Evolutionary conservation across 352 stramenopile genomes (phyloP).

Genomic region (Ophiocytium majus): DNA sequence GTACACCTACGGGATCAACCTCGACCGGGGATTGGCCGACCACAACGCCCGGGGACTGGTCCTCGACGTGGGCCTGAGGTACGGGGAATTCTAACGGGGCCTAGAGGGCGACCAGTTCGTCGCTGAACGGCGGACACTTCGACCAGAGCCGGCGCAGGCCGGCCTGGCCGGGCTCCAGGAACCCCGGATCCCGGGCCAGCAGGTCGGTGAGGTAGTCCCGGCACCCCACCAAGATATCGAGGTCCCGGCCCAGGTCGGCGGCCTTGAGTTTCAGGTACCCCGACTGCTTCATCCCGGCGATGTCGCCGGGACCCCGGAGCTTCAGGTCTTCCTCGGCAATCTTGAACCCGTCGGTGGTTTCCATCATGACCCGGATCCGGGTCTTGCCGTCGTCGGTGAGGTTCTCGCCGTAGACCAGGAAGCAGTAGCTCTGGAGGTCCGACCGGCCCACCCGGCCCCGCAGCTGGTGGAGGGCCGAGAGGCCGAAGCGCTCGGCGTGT

Average conservation of each 20-base stretch:
- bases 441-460: constrained; percentile 33
- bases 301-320: neutral
- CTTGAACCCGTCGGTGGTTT: neutral
- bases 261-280: neutral
- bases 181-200: no score
- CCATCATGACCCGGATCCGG: neutral
- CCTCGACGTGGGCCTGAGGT: no score
- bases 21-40: no score
- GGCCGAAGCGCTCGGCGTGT: constrained; percentile 51
- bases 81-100: no score
- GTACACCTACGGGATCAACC: no score
- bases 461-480: constrained; percentile 53
- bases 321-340: neutral
- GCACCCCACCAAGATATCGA: neutral
- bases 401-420: neutral
- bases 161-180: no score
- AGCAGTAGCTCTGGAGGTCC: neutral
- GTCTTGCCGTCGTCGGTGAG: neutral
- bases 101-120: no score
- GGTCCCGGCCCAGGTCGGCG: neutral
- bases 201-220: no score
- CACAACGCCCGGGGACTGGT: no score
- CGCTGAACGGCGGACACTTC: no score
- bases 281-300: neutral
- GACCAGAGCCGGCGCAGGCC: no score